These are phyloP conservation scores for Davidsoniella australis DNA, from an alignment of 2,329 filamentous ascomycete species.

Conservation along the genomic window DNA sequence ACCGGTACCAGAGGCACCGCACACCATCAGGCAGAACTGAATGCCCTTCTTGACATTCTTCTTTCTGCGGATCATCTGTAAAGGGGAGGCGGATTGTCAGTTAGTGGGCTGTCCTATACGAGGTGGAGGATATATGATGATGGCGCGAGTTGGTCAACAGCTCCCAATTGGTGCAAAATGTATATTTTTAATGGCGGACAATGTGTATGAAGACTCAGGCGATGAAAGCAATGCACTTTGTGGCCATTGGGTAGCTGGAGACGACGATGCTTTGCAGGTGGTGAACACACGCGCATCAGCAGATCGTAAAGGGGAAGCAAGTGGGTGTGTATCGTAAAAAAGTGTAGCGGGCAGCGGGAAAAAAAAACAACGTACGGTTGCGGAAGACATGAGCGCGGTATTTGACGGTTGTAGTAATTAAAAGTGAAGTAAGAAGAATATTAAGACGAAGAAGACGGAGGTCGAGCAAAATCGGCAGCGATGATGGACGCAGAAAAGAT, in stretches of 20 bases:
- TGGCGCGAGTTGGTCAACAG: too few species aligned
- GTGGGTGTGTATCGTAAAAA: constrained; percentile 1
- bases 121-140: background rate
- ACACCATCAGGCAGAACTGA: constrained; percentile 99
- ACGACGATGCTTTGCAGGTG: constrained; percentile 11
- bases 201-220: too few species aligned
- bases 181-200: too few species aligned
- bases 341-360: background rate
- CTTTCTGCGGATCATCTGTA: constrained; percentile 98
- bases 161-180: too few species aligned
- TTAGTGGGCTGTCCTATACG: constrained; percentile 8
- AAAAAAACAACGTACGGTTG: constrained; percentile 18
- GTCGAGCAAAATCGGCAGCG: constrained; percentile 1
- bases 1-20: constrained; percentile 97
- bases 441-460: constrained; percentile 5
- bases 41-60: constrained; percentile 99
- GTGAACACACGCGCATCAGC: background rate
- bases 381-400: constrained; percentile 19
- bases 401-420: constrained; percentile 12
- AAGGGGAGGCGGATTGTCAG: constrained; percentile 15
- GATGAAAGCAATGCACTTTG: too few species aligned
- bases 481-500: constrained; percentile 10
- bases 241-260: background rate
- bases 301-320: constrained; percentile 2
- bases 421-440: constrained; percentile 8